Conservation (phyloP, 306 rosid species). For the Purshia tridentata region DNA sequence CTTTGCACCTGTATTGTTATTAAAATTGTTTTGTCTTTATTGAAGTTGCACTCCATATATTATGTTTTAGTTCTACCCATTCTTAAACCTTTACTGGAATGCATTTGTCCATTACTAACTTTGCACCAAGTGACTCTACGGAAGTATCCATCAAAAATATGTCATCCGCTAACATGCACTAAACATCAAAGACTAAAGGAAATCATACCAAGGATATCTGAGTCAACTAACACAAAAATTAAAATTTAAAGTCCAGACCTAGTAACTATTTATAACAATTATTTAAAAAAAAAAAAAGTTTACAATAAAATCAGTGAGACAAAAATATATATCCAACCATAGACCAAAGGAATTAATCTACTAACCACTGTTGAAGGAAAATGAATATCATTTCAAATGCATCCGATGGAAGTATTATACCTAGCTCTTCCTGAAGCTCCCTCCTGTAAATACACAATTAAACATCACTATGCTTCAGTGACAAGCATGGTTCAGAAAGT, state of each 20-base stretch:
- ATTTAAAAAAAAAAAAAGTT: not conserved
- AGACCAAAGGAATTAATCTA: conserved; percentile 13
- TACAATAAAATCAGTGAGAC: not conserved
- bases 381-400: conserved; percentile 82
- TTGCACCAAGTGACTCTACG: not conserved
- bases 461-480: conserved; percentile 14
- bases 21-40: not conserved
- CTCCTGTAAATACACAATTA: conserved; percentile 51
- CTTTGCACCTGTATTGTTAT: too few relatives aligned
- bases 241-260: not conserved
- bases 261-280: not conserved
- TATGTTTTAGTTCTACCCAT: not conserved
- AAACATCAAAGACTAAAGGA: not conserved
- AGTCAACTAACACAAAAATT: not conserved
- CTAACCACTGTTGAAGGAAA: conserved; percentile 80
- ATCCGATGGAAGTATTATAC: conserved; percentile 75
- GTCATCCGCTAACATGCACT: not conserved
- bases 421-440: conserved; percentile 96
- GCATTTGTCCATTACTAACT: not conserved
- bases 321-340: not conserved
- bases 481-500: not conserved
- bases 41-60: not conserved
- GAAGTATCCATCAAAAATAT: not conserved
- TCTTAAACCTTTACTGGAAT: not conserved
- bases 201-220: too few relatives aligned